These are phyloP conservation scores for Botrytis deweyae DNA, from an alignment of 2,329 filamentous ascomycete species.

Conservation along the genomic window DNA sequence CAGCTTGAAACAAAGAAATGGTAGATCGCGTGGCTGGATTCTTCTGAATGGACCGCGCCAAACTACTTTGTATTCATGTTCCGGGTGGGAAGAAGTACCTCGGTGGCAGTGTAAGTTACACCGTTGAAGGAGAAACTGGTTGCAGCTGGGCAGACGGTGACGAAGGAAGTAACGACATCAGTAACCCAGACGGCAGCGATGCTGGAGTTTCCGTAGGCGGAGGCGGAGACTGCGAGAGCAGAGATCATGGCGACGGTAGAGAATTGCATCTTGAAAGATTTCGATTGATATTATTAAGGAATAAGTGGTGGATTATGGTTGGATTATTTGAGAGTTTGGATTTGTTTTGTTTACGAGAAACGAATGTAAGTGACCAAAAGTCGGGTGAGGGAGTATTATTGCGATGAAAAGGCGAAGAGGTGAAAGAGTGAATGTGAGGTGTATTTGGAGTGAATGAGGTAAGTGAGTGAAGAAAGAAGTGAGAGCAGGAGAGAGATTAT, in stretches of 20 bases:
- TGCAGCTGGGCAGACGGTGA: conserved; percentile 52
- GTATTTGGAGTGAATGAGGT: background rate
- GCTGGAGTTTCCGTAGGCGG: conserved; percentile 40
- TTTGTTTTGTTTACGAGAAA: background rate
- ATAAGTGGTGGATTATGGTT: conserved; percentile 24
- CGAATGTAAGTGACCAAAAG: conserved; percentile 19
- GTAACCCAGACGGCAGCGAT: conserved; percentile 43
- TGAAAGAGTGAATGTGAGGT: background rate
- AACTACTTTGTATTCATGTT: background rate
- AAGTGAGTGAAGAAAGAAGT: background rate
- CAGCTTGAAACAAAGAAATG: background rate
- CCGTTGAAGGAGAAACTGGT: conserved; percentile 48
- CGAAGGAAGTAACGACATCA: conserved; percentile 50
- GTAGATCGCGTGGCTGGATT: background rate
- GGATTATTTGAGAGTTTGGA: conserved; percentile 22
- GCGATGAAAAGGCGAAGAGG: background rate
- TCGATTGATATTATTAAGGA: conserved; percentile 34
- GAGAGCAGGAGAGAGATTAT: conserved; percentile 7
- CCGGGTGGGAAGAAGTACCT: conserved; percentile 40
- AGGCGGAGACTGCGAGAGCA: conserved; percentile 38
- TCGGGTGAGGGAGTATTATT: background rate
- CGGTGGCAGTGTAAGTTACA: conserved; percentile 51
- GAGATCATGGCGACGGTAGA: conserved; percentile 37
- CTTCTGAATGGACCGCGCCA: background rate
- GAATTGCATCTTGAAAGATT: conserved; percentile 44